A percentile compares a stretch with the other conserved stretches of the same genome.
These are phyloP conservation scores for Cronartium quercuum DNA, from an alignment of 1,284 basidiomycete species.

Conservation along the genomic window DNA sequence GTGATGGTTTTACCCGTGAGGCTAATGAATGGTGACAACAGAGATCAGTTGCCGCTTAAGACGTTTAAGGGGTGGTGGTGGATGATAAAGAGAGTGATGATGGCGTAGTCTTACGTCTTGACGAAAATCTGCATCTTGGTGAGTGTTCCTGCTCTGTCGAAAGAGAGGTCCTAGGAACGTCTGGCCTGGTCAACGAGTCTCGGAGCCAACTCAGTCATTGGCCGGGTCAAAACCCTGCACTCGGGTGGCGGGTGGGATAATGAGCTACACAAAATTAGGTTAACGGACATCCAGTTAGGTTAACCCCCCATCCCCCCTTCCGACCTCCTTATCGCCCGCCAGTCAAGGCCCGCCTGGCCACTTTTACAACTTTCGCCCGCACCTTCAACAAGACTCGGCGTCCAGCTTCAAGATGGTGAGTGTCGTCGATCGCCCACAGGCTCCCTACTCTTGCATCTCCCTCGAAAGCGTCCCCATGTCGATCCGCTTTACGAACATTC, in stretches of 20 bases:
- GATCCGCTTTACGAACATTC: too few species aligned
- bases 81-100: neutral
- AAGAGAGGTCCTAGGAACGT: conserved; percentile 36
- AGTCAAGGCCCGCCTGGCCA: too few species aligned
- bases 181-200: neutral
- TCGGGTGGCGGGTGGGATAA: neutral
- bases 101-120: conserved; percentile 50
- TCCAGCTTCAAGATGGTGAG: neutral
- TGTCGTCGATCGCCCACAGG: neutral
- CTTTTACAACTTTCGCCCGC: neutral
- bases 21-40: conserved; percentile 47
- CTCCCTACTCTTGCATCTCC: neutral
- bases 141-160: conserved; percentile 26
- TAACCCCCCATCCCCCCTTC: neutral
- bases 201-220: neutral
- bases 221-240: neutral
- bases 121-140: conserved; percentile 56
- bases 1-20: conserved; percentile 51
- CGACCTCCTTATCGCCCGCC: neutral
- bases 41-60: conserved; percentile 42
- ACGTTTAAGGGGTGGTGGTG: conserved; percentile 43
- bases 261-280: neutral
- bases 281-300: neutral
- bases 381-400: neutral
- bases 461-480: too few species aligned